These are phyloP conservation scores for Aphanocladium album DNA, from an alignment of 2,329 filamentous ascomycete genomes.

Conservation along the genomic window DNA sequence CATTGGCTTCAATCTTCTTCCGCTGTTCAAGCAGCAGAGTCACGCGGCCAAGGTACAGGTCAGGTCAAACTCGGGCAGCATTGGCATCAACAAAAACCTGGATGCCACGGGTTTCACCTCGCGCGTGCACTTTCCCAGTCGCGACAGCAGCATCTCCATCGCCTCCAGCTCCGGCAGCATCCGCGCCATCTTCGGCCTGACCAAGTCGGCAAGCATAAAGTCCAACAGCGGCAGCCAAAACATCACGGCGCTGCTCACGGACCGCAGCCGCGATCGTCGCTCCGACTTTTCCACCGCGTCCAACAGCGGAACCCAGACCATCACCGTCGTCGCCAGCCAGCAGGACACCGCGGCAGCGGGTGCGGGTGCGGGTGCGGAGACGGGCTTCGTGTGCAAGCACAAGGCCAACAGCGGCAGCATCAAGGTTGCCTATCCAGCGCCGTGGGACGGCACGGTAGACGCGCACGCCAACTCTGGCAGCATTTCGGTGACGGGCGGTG, in stretches of 20 bases:
- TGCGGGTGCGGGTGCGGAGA: background rate
- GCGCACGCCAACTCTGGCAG: background rate
- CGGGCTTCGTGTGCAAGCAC: slow-evolving; percentile 1
- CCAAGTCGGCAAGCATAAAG: background rate
- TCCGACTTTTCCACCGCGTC: background rate
- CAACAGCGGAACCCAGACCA: background rate
- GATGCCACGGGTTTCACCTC: background rate
- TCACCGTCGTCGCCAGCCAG: background rate
- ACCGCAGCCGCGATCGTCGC: background rate
- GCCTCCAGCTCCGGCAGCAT: background rate
- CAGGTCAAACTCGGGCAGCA: background rate
- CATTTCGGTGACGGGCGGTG: background rate
- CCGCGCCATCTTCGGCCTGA: background rate
- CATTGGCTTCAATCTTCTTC: background rate
- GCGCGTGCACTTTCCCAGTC: background rate
- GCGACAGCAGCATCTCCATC: background rate
- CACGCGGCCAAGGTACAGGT: background rate
- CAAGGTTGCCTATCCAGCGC: background rate
- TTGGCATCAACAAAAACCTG: background rate
- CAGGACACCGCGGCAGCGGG: background rate
- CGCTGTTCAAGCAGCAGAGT: background rate
- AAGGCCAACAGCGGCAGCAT: background rate
- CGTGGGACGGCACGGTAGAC: slow-evolving; percentile 1
- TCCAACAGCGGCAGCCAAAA: background rate
- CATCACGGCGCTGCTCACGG: background rate